phyloP scores from a whole-genome alignment of 495 filamentous ascomycete genomes.

The Daldinia vernicosa region DNA sequence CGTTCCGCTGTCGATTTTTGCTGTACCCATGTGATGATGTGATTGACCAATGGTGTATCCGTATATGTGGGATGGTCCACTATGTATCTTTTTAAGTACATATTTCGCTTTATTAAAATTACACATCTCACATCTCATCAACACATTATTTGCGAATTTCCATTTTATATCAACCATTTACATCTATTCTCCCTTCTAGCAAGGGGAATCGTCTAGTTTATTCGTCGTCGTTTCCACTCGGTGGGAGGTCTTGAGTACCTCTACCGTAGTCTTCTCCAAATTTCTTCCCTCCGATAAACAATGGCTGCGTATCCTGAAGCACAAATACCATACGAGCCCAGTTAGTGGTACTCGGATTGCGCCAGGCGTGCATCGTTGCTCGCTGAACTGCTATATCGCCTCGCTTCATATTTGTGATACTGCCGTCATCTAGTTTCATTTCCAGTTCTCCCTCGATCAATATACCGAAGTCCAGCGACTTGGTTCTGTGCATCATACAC shows the following conservation, averaged over 20 bases:
- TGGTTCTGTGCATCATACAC: slow-evolving; percentile 74
- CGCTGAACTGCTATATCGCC: slow-evolving; percentile 74
- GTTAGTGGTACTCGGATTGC: slow-evolving; percentile 61
- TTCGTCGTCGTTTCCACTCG: slow-evolving; percentile 53
- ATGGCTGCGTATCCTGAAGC: slow-evolving; percentile 49
- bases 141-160: background rate
- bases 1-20: background rate
- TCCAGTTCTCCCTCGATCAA: slow-evolving; percentile 78
- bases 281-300: slow-evolving; percentile 55
- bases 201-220: background rate
- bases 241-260: slow-evolving; percentile 46
- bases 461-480: slow-evolving; percentile 78
- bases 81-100: too few relatives aligned
- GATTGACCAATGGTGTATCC: slow-evolving; percentile 23
- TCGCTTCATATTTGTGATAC: slow-evolving; percentile 60
- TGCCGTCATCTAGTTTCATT: slow-evolving; percentile 69
- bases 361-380: slow-evolving; percentile 74
- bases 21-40: too few relatives aligned
- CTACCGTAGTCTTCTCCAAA: slow-evolving; percentile 60
- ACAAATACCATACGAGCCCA: slow-evolving; percentile 50
- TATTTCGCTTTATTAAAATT: slow-evolving; percentile 2
- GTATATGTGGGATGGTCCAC: too few relatives aligned
- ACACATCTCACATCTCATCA: too few relatives aligned
- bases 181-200: background rate
- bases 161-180: background rate